Evolutionary conservation across 2,329 filamentous ascomycete genomes (phyloP).

Genomic region (Penicillium verrucosum): DNA sequence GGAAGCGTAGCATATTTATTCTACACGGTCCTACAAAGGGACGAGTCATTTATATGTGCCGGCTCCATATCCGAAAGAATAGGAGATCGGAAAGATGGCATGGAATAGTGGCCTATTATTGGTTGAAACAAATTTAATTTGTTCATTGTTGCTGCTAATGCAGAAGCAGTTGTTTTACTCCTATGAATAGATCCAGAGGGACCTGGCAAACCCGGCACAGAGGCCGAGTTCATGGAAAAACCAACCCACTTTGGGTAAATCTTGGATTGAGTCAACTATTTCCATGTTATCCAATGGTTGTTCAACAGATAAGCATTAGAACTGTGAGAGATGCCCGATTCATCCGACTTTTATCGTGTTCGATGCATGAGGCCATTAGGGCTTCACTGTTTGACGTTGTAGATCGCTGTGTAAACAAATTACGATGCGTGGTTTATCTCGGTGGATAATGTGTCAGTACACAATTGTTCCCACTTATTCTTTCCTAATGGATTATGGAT

Average conservation of each 20-base stretch:
- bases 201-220: slow-evolving; percentile 1
- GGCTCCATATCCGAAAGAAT: slow-evolving; percentile 1
- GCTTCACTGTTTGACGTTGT: background rate
- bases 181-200: background rate
- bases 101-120: background rate
- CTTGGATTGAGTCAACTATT: background rate
- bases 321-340: background rate
- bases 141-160: background rate
- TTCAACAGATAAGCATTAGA: background rate
- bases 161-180: background rate
- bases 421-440: background rate
- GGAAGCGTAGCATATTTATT: background rate
- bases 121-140: background rate
- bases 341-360: background rate
- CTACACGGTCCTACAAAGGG: background rate
- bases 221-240: slow-evolving; percentile 4
- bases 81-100: background rate
- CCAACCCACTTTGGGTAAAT: background rate
- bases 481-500: background rate
- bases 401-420: background rate
- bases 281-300: background rate
- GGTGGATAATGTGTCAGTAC: background rate
- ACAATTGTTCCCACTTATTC: background rate
- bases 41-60: slow-evolving; percentile 2
- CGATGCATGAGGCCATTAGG: background rate